Evolutionary conservation across 352 stramenopile species (phyloP), one percentile per base, ranked within the genome.

Genomic region (Phytophthora syringae): DNA sequence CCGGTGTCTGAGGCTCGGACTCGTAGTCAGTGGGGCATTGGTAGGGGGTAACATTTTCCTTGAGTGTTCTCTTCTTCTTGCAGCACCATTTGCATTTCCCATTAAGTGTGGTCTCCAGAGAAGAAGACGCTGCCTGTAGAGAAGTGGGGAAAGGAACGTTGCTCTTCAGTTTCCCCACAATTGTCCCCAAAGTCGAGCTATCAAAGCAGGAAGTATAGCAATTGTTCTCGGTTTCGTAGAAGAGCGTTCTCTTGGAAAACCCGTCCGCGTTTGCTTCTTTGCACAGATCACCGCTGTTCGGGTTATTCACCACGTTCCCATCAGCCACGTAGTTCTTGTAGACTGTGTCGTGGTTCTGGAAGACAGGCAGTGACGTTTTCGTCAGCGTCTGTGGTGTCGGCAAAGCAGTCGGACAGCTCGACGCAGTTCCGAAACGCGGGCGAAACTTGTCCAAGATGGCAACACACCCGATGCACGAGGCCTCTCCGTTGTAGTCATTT

Each of bases 361-460:
- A 49, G 6, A 12, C 16, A 27, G 24, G 20, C 2, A 60, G 16
- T 32, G 52, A 25, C 9, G 39, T 51, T 18, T 39, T 34, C 13
- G 39, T 58, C 37, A 53, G 20, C 21, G 30, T 62, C 30, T 52
- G 40, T 11, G 54, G 20, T 13, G 7, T 48, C n/a, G 7, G 37
- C 18, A 25, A 12, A 12, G 25, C 5, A 20, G n/a, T 13, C 2
- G 54, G 54, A 22, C 54, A 62, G 16, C 25, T 45, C 3, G 6
- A 20, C 6, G 24, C 16, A 1, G 20, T 44, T 27, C 40, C 25
- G 30, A 37, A 68, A 5, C 43, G 25, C 20, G 60, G 60, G 0
- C 60, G 72, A 30, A 42, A 69, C 44, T 43, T 36, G 48, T 80
- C 72, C 1, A 67, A 21, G 36, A 77, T 36, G 0, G 66, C 59